Base-by-base conservation (phyloP, 495 filamentous ascomycete species). In the Penicillium subrubescens region DNA sequence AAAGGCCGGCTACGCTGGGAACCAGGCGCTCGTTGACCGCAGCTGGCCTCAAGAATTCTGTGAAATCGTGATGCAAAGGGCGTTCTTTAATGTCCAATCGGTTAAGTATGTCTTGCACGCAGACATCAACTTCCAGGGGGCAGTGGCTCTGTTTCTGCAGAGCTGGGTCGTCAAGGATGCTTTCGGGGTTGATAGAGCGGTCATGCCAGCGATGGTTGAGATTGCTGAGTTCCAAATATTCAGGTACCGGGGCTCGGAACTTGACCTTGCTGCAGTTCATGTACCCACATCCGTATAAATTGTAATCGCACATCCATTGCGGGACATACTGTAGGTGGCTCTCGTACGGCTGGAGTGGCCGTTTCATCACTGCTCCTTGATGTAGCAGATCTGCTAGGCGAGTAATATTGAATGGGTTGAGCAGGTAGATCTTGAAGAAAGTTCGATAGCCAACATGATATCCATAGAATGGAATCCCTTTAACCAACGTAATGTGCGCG, bases 241-340 rank as follows among this genome's bases (percentile, higher is more conserved):
- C 77, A 3, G 96, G 94, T 8, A 97, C 82, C 5, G 93, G 92
- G 39, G 79, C 77, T 57, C 96, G 86, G 68, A 97, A 97, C 43
- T 73, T 82, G 31, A 86, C 84, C 48, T 86, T 89, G 12, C 73
- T 75, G 67, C 88, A 91, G 54, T 89, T 84, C 73, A 99, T 88
- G 70, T 92, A 97, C 33, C 85, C 88, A 72, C 95, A 99, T 12
- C 95, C 95, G 71, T 94, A 97, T 67, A 99, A 81, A 67, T 96
- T 98, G 82, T 93, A 98, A 72, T 99, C 96, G 66, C 89, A 90
- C 94, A 98, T 97, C 87, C 96, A 98, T 79, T 97, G 96, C 2
- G 94, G 84, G 10, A 97, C 76, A 76, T 90, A 98, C 74, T 96
- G 90, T 46, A 98, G 74, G 75, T 98, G 96, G 53, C 90, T 92